Conservation (phyloP, 1,139 yeast genomes). For the Protomyces macrosporus region DNA sequence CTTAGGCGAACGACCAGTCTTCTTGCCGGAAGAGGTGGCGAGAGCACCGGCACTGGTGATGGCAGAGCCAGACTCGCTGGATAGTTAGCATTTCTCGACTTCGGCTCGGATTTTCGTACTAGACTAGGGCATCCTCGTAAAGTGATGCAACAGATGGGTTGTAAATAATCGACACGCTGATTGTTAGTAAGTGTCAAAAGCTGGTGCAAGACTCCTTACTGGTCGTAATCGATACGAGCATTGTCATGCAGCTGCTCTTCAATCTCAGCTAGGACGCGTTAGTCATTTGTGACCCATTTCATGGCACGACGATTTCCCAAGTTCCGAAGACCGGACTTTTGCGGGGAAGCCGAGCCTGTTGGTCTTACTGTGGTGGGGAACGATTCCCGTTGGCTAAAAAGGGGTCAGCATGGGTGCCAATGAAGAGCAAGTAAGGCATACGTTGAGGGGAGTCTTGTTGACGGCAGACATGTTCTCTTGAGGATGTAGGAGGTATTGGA, state of each 20-base stretch:
- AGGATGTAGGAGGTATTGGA: background rate
- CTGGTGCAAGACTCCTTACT: background rate
- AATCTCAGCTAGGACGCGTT: slow-evolving; percentile 11
- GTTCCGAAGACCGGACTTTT: background rate
- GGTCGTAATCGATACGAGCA: slow-evolving; percentile 24
- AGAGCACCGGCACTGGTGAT: slow-evolving; percentile 91
- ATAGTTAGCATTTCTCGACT: background rate
- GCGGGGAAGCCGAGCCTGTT: background rate
- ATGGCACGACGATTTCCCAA: too few relatives aligned
- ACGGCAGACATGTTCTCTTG: slow-evolving; percentile 12
- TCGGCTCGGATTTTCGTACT: slow-evolving; percentile 28
- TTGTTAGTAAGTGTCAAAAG: background rate
- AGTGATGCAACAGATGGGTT: slow-evolving; percentile 90
- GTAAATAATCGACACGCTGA: slow-evolving; percentile 53
- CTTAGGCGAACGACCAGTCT: slow-evolving; percentile 97
- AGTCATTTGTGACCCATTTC: background rate
- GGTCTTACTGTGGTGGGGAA: slow-evolving; percentile 21
- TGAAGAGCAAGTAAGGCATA: background rate
- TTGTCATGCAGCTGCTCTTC: slow-evolving; percentile 24
- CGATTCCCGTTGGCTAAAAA: slow-evolving; percentile 11
- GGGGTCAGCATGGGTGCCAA: background rate
- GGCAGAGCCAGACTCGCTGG: slow-evolving; percentile 74
- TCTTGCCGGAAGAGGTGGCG: slow-evolving; percentile 90
- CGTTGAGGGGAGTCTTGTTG: slow-evolving; percentile 25
- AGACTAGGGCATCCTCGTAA: slow-evolving; percentile 85